These are phyloP conservation scores for Articulospora tetracladia DNA, from an alignment of 495 filamentous ascomycete genomes.

Conservation along the genomic window DNA sequence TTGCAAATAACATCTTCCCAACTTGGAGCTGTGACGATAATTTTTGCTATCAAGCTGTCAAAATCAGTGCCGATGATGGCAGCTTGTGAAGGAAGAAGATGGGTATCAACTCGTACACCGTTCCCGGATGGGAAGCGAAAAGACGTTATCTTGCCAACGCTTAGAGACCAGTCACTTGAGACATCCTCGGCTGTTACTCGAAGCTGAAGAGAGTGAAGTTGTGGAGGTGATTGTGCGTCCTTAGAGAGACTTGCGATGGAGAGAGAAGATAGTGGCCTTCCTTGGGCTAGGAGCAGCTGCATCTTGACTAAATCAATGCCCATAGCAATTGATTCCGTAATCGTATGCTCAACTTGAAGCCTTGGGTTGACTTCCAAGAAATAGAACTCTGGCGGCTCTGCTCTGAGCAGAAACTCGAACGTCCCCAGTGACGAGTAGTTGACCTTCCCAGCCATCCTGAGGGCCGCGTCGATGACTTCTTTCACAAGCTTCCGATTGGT, in stretches of 20 bases:
- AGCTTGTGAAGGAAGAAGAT: conserved; percentile 37
- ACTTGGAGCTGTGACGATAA: conserved; percentile 51
- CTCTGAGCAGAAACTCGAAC: conserved; percentile 57
- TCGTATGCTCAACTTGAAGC: conserved; percentile 62
- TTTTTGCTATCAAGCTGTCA: conserved; percentile 57
- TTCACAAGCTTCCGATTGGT: conserved; percentile 25
- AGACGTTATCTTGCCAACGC: conserved; percentile 52
- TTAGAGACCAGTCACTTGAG: conserved; percentile 47
- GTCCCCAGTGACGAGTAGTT: conserved; percentile 57
- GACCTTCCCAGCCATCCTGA: conserved; percentile 45
- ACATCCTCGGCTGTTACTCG: conserved; percentile 55
- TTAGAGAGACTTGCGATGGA: conserved; percentile 31
- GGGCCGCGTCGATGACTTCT: conserved; percentile 36
- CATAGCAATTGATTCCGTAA: conserved; percentile 54
- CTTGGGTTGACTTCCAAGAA: conserved; percentile 65
- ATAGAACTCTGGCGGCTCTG: conserved; percentile 48
- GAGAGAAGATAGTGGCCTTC: conserved; percentile 36
- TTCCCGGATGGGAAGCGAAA: conserved; percentile 51
- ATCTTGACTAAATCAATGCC: conserved; percentile 51
- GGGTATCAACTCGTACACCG: conserved; percentile 53
- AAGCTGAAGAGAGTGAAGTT: conserved; percentile 48
- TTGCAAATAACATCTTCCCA: conserved; percentile 50
- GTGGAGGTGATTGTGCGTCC: conserved; percentile 27
- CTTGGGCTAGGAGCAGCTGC: conserved; percentile 53
- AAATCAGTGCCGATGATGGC: conserved; percentile 50